These are phyloP conservation scores for Aspergillus incahuasiensis DNA, from an alignment of 495 filamentous ascomycete genomes.

Conservation along the genomic window DNA sequence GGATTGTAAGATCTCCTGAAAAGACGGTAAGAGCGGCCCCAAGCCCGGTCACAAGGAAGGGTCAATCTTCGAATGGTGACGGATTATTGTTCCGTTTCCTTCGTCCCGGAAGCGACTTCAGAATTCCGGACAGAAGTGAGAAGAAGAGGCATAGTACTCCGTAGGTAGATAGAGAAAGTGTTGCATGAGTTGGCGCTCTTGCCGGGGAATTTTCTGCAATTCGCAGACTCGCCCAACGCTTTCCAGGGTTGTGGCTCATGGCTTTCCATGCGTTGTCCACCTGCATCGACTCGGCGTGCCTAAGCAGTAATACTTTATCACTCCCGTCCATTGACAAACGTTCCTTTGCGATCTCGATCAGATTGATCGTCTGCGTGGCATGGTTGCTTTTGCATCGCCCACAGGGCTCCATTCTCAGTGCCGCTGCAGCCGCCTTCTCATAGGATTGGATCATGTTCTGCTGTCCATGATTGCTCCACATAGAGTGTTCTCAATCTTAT, in stretches of 20 bases:
- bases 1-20: not conserved
- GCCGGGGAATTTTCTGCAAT: not conserved
- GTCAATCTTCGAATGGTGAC: not conserved
- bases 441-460: not conserved
- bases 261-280: not conserved
- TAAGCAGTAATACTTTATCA: not conserved
- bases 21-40: not conserved
- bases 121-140: not conserved
- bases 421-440: slow-evolving; percentile 13
- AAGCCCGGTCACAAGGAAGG: not conserved
- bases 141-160: not conserved
- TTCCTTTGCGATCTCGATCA: slow-evolving; percentile 2
- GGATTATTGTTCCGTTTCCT: not conserved
- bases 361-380: slow-evolving; percentile 4
- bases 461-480: not conserved
- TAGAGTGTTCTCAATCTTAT: not conserved
- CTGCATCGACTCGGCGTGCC: not conserved
- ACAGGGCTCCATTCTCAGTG: slow-evolving; percentile 1
- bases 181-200: slow-evolving; percentile 1
- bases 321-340: not conserved
- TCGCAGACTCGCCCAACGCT: slow-evolving; percentile 1
- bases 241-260: slow-evolving; percentile 6
- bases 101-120: not conserved
- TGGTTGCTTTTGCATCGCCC: slow-evolving; percentile 3
- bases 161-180: not conserved